Base-by-base conservation (phyloP, 345 rosid species). In the Pugionium dolabratum region DNA sequence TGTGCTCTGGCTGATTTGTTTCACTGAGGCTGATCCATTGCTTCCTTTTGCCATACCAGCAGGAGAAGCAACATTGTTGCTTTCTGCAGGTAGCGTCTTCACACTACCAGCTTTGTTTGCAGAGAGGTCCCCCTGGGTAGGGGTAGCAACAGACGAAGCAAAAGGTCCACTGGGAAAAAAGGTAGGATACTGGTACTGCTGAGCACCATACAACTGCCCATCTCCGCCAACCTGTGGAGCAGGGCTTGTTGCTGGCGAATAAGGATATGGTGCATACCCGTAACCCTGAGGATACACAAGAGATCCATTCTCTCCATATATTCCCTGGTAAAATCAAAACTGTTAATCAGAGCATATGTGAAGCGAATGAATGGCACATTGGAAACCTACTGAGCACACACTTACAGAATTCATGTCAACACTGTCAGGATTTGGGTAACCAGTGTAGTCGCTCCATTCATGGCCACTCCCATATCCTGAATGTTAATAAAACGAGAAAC, bases 171-270 rank as follows among this genome's bases (percentile, higher is more conserved):
- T 82, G 59, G 95, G 91, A 64, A 85, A 87, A 72, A 73, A 89
- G 54, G 75, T 70, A 49, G 98, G 98, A 78, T 92, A 92, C 78
- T 92, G 95, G 63, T 92, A 92, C 58, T 92, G 93, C 77, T 89
- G 98, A 56, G 86, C 86, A 33, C 85, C 97, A 78, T 87, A 89
- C 9, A 87, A 50, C 69, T 87, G 98, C 56, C 83, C 87, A 65
- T 89, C 98, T 64, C 82, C 87, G 29, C 91, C 95, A 79, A 85
- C 27, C 47, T 86, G 76, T 31, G 98, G 98, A 67, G 80, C 93
- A 1, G 93, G 92, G 4, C 95, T 81, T 59, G 78, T 71, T 36
- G 95, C 91, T 0, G 95, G 96, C n/a, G 98, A 89, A 73, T 89
- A 92, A 31, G 98, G 96, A 74, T 80, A 92, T 0, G 91, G 60